Evolutionary conservation across 768 basidiomycete genomes (phyloP).

Genomic region (Leccinum longicurvipes): DNA sequence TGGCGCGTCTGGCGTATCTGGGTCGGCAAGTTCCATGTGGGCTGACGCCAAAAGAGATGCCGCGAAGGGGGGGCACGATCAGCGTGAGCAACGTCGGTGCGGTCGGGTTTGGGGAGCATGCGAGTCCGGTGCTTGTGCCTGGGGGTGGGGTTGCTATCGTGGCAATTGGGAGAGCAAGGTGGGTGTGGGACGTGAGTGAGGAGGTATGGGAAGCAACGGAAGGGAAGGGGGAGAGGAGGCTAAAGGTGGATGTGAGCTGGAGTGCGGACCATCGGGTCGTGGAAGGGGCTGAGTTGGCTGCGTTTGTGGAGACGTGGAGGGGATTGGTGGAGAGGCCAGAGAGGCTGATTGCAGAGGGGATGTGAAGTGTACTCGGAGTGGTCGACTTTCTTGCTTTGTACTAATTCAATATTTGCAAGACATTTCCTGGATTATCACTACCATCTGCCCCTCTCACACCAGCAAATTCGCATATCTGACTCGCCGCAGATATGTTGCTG

Average conservation of each 20-base stretch:
- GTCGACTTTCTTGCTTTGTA: background rate
- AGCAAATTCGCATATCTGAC: no score
- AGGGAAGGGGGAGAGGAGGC: slow-evolving; percentile 43
- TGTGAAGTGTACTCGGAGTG: slow-evolving; percentile 26
- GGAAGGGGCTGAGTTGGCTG: slow-evolving; percentile 86
- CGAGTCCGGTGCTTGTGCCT: slow-evolving; percentile 72
- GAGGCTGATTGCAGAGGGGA: slow-evolving; percentile 55
- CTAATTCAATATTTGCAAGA: no score
- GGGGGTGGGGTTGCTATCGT: slow-evolving; percentile 86
- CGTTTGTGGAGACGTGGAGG: slow-evolving; percentile 85
- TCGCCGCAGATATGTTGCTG: no score
- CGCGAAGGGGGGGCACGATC: slow-evolving; percentile 70
- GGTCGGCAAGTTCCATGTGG: slow-evolving; percentile 67
- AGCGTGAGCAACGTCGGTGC: slow-evolving; percentile 83
- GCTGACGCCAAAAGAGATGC: slow-evolving; percentile 67
- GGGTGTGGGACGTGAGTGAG: slow-evolving; percentile 69
- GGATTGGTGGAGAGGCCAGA: slow-evolving; percentile 73
- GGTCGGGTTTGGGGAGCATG: slow-evolving; percentile 67
- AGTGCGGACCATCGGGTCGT: slow-evolving; percentile 84
- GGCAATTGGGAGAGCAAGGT: slow-evolving; percentile 73
- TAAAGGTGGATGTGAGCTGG: slow-evolving; percentile 72
- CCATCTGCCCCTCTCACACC: no score
- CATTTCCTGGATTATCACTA: no score
- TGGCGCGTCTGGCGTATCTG: slow-evolving; percentile 58
- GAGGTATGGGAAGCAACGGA: slow-evolving; percentile 24